Evolutionary conservation across 148 eudicot genomes (phyloP).

Genomic region (Chenopodium formosanum): DNA sequence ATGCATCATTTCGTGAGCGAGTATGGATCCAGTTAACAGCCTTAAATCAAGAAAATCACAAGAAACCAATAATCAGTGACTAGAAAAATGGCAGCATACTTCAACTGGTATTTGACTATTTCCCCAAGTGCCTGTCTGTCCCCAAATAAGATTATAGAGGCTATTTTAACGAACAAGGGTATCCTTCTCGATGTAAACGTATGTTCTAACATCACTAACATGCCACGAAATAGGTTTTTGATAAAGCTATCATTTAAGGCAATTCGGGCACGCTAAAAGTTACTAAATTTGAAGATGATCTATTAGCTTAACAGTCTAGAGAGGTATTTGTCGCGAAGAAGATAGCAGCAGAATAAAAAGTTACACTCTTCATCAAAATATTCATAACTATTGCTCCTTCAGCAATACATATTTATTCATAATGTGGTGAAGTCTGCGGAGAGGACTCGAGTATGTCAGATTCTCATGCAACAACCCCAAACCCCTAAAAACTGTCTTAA

Average conservation of each 20-base stretch:
- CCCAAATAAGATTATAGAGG: not conserved
- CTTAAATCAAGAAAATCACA: conserved; percentile 29
- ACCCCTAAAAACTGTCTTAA: no score
- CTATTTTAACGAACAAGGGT: not conserved
- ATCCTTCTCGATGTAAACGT: not conserved
- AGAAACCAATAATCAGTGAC: not conserved
- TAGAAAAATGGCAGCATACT: not conserved
- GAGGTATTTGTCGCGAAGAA: no score
- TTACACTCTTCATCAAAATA: no score
- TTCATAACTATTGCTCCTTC: no score
- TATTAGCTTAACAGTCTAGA: no score
- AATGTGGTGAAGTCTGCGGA: no score
- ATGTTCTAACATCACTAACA: not conserved
- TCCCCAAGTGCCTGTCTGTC: not conserved
- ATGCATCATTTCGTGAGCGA: conserved; percentile 99
- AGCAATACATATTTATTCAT: no score
- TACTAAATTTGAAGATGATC: no score
- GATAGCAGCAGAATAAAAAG: no score
- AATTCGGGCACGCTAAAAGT: not conserved
- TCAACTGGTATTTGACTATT: not conserved
- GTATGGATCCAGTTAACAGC: conserved; percentile 93
- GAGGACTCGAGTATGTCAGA: no score
- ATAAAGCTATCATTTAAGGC: no score
- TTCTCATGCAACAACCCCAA: no score
- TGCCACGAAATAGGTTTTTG: not conserved